Evolutionary conservation across 345 rosid genomes (phyloP), one percentile per base, ranked within the genome.

Genomic region (Arabis hirsuta): DNA sequence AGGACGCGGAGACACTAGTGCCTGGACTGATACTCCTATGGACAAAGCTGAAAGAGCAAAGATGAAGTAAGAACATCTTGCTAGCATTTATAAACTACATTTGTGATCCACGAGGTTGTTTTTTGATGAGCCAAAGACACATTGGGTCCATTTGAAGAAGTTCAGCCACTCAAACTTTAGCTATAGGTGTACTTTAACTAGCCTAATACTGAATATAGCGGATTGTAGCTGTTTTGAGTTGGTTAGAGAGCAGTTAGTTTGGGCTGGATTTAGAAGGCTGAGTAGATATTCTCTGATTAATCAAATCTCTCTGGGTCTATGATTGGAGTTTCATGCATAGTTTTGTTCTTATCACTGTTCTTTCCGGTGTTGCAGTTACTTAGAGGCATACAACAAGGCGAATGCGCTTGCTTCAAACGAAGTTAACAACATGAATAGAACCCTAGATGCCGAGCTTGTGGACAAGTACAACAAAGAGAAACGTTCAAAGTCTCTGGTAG

Each of bases 21-120:
- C 29, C 11, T 94, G 97, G 98, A 94, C 95, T 2, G 98, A 89
- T 78, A 84, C 92, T 48, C 98, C 98, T 48, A 81, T 77, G 54
- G 96, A 91, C 65, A 84, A 88, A 82, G 95, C 97, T 53, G 84
- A 88, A 71, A 89, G 89, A 78, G 97, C 97, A 57, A 90, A 94
- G 83, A 89, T 77, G 82, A 88, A 85, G 97, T 91, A 75, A 70
- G 82, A 66, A 51, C 24, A 4, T 43, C 13, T 50, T 3, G 7
- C 46, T 50, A 67, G 42, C 29, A 76, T 42, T 52, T 55, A 42
- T 39, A 3, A 16, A 60, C 22, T 2, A 20, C 45, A 50, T 39
- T 57, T 48, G 7, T 16, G 51, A 48, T 41, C 27, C 16, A 41
- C 11, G 12, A 71, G 43, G 5, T 9, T 51, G 44, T 71, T 41